Conservation (phyloP, 495 filamentous ascomycete species). For the Aspergillus ellipticus region DNA sequence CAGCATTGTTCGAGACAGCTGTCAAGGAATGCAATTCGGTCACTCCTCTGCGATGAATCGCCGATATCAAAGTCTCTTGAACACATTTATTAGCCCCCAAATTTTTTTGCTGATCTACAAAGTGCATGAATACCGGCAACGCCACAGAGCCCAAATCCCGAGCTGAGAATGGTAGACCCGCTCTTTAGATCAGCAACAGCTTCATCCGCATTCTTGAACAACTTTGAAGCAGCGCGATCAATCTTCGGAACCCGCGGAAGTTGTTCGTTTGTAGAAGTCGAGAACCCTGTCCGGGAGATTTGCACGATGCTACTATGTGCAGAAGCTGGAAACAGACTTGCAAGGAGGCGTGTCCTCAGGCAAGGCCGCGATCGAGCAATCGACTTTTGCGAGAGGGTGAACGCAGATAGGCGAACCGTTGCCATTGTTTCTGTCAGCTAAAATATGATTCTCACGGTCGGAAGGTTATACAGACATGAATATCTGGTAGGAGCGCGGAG, state of each 20-base stretch:
- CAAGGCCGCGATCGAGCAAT: constrained; percentile 26
- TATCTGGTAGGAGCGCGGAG: background rate
- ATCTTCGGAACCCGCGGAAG: constrained; percentile 26
- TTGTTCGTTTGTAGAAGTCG: constrained; percentile 18
- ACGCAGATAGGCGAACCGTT: constrained; percentile 24
- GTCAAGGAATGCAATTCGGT: constrained; percentile 71
- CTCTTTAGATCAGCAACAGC: constrained; percentile 73
- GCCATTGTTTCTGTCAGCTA: constrained; percentile 22
- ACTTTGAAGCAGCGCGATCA: constrained; percentile 51
- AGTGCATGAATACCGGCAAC: constrained; percentile 53
- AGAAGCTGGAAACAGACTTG: constrained; percentile 8
- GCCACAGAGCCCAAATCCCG: constrained; percentile 84
- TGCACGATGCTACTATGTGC: background rate
- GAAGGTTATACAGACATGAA: background rate
- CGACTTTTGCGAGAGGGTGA: constrained; percentile 28
- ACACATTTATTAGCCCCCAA: background rate
- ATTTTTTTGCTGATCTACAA: background rate
- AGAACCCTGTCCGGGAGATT: constrained; percentile 15
- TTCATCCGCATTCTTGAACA: constrained; percentile 68
- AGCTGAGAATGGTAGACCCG: constrained; percentile 69
- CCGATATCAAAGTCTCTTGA: constrained; percentile 73
- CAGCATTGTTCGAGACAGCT: constrained; percentile 89
- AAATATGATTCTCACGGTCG: constrained; percentile 4
- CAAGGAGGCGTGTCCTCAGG: constrained; percentile 19
- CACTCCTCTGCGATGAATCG: constrained; percentile 61